Evolutionary conservation across 192 early-diverging fungal genomes (phyloP), one percentile per base, ranked within the genome.

Genomic region (Pilaira anomala): DNA sequence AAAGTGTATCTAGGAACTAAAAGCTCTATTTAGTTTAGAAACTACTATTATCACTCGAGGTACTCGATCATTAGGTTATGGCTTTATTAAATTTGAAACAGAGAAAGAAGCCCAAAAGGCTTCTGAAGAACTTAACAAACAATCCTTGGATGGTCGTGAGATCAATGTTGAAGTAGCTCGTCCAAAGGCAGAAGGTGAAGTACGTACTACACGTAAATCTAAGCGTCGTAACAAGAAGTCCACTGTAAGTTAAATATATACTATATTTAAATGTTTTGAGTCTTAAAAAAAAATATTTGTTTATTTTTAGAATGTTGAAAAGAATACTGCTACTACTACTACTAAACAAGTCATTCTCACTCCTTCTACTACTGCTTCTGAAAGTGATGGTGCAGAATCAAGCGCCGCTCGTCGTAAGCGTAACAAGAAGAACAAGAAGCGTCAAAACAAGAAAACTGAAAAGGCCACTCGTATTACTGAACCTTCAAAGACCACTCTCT

Each of bases 121-220:
- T 41, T 87, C 91, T 46, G 71, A 73, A 29, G 65, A 84, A 25
- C 73, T 90, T 59, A 79, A 95, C 80, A 87, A 91, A 69, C 85
- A 86, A 74, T 90, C 96, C 74, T 76, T 96, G 48, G 87, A 86
- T 60, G 94, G 89, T 33, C 91, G 97, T 57, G 67, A 80, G 53
- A 87, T 98, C 79, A 98, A 93, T 72, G 93, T 97, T 36, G 90
- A 97, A 82, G 60, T 85, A 24, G 95, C 97, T 25, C 82, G 85
- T 52, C 86, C 90, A 55, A 83, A 83, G 70, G 72, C 62, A 24
- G 9, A 39, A 30, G 56, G 40, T 45, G 42, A 55, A 11, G 49
- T 40, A 7, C 33, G 25, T 57, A 69, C 39, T 28, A 54, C 65
- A 39, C 56, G 56, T 67, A 36, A 59, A 19, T 44, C 39, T 13